Evolutionary conservation across 2,329 filamentous ascomycete genomes (phyloP).

Genomic region (Fusarium multiceps): DNA sequence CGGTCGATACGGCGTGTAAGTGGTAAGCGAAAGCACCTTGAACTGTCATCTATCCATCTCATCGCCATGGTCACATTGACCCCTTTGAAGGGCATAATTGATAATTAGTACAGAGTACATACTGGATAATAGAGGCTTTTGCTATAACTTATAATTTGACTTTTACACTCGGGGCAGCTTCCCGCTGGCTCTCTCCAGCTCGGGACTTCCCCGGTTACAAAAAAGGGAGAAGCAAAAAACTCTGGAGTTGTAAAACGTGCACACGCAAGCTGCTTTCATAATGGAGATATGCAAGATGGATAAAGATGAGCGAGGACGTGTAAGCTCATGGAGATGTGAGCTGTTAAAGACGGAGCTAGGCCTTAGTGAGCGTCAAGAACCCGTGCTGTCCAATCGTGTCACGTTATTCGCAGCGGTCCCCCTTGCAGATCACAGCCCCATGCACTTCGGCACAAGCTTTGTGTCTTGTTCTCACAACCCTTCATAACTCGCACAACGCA

Average conservation of each 20-base stretch:
- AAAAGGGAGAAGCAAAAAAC: slow-evolving; percentile 20
- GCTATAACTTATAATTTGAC: slow-evolving; percentile 4
- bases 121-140: background rate
- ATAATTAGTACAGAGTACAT: background rate
- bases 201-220: slow-evolving; percentile 26
- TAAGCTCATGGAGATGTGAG: slow-evolving; percentile 1
- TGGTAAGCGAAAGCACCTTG: slow-evolving; percentile 37
- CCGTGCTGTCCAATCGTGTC: slow-evolving; percentile 23
- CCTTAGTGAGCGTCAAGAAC: background rate
- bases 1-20: slow-evolving; percentile 11
- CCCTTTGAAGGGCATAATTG: background rate
- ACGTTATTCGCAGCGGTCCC: background rate
- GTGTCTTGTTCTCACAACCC: background rate
- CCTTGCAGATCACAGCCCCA: slow-evolving; percentile 21
- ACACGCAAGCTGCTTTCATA: slow-evolving; percentile 35
- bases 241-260: slow-evolving; percentile 29
- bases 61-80: slow-evolving; percentile 30
- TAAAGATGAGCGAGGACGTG: slow-evolving; percentile 15
- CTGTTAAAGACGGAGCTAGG: background rate
- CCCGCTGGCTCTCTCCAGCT: slow-evolving; percentile 7
- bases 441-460: slow-evolving; percentile 2
- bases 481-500: slow-evolving; percentile 37
- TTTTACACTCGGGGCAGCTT: slow-evolving; percentile 14
- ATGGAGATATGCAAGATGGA: slow-evolving; percentile 9
- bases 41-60: slow-evolving; percentile 3